Conservation (phyloP, 2,329 filamentous ascomycete genomes). For the Calonectria pseudoturangicola region DNA sequence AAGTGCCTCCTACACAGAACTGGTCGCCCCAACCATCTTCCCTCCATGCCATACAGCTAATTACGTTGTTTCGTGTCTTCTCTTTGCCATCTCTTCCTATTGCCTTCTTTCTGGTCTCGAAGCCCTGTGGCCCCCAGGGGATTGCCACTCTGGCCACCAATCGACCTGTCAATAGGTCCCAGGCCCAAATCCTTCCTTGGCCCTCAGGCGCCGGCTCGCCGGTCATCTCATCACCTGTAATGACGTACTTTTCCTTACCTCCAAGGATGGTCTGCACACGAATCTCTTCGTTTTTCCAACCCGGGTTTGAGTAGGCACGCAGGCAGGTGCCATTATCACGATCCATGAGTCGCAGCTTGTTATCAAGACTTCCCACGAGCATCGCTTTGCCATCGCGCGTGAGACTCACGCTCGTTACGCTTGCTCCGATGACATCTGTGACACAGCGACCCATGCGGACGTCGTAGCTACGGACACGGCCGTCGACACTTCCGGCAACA, state of each 20-base stretch:
- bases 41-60: conserved; percentile 78
- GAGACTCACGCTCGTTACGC: conserved; percentile 84
- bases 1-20: conserved; percentile 79
- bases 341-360: conserved; percentile 87
- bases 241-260: conserved; percentile 83
- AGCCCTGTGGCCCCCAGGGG: conserved; percentile 73
- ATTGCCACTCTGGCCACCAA: conserved; percentile 77
- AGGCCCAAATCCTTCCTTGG: conserved; percentile 82
- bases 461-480: conserved; percentile 88
- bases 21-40: conserved; percentile 78
- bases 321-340: conserved; percentile 83
- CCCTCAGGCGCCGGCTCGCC: conserved; percentile 54
- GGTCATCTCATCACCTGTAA: conserved; percentile 85
- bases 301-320: conserved; percentile 78
- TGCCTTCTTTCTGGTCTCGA: conserved; percentile 69
- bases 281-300: conserved; percentile 79
- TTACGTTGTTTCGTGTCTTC: conserved; percentile 75
- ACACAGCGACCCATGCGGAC: conserved; percentile 82
- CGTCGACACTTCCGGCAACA: conserved; percentile 87
- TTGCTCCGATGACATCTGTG: conserved; percentile 81
- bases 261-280: conserved; percentile 86
- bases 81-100: conserved; percentile 77
- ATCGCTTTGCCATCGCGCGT: conserved; percentile 84
- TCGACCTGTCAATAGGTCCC: conserved; percentile 88
- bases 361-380: conserved; percentile 85